phyloP scores from a whole-genome alignment of 768 basidiomycete species.

The Candolleomyces eurysporus region DNA sequence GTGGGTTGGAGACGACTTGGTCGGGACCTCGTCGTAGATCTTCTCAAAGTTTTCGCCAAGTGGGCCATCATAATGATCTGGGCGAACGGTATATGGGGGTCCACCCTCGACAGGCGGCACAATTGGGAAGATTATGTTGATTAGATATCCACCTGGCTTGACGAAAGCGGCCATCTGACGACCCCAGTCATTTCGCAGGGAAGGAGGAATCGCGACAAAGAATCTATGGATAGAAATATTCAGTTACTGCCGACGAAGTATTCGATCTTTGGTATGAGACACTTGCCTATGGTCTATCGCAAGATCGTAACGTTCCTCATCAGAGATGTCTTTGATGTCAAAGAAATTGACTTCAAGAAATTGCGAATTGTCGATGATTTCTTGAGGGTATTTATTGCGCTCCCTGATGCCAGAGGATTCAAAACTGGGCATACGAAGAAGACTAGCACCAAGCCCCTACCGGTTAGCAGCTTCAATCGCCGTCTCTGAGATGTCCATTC shows the following conservation, averaged over 20 bases:
- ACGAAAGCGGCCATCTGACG: constrained; percentile 51
- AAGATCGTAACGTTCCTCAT: constrained; percentile 46
- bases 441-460: constrained; percentile 22
- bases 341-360: constrained; percentile 58
- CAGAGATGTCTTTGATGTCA: constrained; percentile 26
- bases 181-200: constrained; percentile 54
- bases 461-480: constrained; percentile 48
- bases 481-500: constrained; percentile 55
- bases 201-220: constrained; percentile 69
- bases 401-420: background rate
- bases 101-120: constrained; percentile 42
- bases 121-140: constrained; percentile 60
- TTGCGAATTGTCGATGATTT: constrained; percentile 27
- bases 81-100: constrained; percentile 61
- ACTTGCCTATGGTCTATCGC: constrained; percentile 65
- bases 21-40: constrained; percentile 51
- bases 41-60: constrained; percentile 52
- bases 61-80: constrained; percentile 52
- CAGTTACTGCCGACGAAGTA: background rate
- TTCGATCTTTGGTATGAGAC: constrained; percentile 5
- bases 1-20: constrained; percentile 37
- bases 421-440: background rate
- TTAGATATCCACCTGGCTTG: constrained; percentile 61
- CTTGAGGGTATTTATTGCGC: constrained; percentile 15
- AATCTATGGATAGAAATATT: constrained; percentile 39